Percentiles rank a stretch among this genome's conserved stretches.
Conservation (phyloP, 768 basidiomycete genomes). For the Termitomyces sp. region DNA sequence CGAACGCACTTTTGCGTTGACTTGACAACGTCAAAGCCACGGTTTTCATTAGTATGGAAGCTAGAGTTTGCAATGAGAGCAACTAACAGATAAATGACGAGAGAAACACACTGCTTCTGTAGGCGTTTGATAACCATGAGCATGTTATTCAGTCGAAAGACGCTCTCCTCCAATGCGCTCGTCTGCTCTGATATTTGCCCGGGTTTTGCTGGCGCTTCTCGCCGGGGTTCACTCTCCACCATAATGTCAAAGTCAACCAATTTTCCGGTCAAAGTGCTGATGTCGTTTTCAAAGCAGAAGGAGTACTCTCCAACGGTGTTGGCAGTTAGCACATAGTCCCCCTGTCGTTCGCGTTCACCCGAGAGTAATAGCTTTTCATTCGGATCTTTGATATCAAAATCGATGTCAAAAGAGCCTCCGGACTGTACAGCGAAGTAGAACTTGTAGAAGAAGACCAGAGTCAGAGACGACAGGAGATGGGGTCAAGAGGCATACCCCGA, state of each 20-base stretch:
- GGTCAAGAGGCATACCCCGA: slow-evolving; percentile 52
- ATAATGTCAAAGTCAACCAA: slow-evolving; percentile 95
- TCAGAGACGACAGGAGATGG: slow-evolving; percentile 1
- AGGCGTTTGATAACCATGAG: slow-evolving; percentile 86
- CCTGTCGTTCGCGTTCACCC: slow-evolving; percentile 85
- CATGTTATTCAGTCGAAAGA: slow-evolving; percentile 85
- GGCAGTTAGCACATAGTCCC: slow-evolving; percentile 96
- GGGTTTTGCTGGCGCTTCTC: slow-evolving; percentile 83
- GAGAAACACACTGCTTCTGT: slow-evolving; percentile 80
- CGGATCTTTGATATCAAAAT: slow-evolving; percentile 91
- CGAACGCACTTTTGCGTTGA: slow-evolving; percentile 74
- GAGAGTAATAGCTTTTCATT: slow-evolving; percentile 83
- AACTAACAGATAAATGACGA: not conserved
- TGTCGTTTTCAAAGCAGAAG: slow-evolving; percentile 99
- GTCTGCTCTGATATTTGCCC: slow-evolving; percentile 91
- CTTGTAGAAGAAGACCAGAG: slow-evolving; percentile 30
- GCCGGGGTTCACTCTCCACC: slow-evolving; percentile 94
- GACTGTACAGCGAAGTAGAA: slow-evolving; percentile 99
- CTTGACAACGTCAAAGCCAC: slow-evolving; percentile 89
- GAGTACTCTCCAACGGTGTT: slow-evolving; percentile 87
- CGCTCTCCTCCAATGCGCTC: slow-evolving; percentile 88
- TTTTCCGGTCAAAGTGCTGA: slow-evolving; percentile 91
- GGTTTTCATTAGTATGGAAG: slow-evolving; percentile 91
- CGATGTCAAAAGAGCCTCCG: slow-evolving; percentile 94
- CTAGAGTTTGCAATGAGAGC: slow-evolving; percentile 30